Conservation (phyloP, 768 basidiomycete species). For the Cystofilobasidium macerans region DNA sequence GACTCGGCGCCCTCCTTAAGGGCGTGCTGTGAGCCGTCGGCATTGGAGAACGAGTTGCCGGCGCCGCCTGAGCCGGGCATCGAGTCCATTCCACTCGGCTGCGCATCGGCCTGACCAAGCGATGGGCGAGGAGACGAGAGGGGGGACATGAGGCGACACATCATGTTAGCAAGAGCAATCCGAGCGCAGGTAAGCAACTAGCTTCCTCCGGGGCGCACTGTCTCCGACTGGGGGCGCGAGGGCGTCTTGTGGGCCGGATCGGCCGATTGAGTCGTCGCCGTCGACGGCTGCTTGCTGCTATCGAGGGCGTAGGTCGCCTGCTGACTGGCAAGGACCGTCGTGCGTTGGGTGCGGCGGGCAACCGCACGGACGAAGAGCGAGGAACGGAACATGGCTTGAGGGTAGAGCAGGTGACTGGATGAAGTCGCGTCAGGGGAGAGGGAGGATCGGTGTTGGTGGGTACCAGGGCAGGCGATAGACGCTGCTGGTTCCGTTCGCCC, state of each 20-base stretch:
- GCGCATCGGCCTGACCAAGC: not conserved
- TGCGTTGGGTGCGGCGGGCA: not conserved
- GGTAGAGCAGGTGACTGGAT: no score
- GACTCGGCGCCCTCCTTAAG: not conserved
- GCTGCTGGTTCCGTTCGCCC: no score
- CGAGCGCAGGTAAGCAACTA: no score
- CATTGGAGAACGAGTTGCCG: not conserved
- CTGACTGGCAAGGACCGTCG: not conserved
- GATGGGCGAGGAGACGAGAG: not conserved
- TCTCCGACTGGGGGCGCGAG: slow-evolving; percentile 3
- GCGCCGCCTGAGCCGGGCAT: not conserved
- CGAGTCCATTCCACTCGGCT: not conserved
- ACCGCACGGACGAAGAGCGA: not conserved
- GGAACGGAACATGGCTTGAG: no score
- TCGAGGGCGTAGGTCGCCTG: not conserved
- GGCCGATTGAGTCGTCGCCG: not conserved
- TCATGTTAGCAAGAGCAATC: no score
- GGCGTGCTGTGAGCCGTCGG: not conserved
- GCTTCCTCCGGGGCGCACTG: not conserved
- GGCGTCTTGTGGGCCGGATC: not conserved
- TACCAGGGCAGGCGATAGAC: no score
- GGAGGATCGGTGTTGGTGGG: no score
- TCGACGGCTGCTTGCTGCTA: not conserved
- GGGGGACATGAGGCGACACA: no score
- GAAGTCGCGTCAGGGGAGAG: no score